Evolutionary conservation across 768 basidiomycete genomes (phyloP).

Genomic region (Butyriboletus loyo): DNA sequence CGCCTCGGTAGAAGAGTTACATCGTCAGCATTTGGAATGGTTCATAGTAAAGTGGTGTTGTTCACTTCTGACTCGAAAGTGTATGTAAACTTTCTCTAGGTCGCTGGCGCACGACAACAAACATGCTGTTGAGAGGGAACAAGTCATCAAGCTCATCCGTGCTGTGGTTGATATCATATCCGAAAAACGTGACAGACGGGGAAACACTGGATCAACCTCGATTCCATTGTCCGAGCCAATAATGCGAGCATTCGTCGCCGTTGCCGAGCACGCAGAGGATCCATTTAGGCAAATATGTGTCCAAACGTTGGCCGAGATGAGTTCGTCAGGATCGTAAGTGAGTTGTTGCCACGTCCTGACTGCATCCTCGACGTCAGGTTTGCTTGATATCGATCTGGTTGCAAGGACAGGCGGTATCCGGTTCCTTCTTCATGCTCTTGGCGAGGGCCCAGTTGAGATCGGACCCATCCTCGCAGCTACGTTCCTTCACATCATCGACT

Average conservation of each 20-base stretch:
- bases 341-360: conserved; percentile 9
- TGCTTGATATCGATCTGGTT: conserved; percentile 85
- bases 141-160: conserved; percentile 87
- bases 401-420: conserved; percentile 80
- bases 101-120: conserved; percentile 85
- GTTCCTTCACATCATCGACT: conserved; percentile 82
- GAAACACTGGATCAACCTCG: conserved; percentile 37
- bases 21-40: conserved; percentile 74
- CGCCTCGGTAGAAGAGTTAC: conserved; percentile 64
- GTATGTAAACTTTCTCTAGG: conserved; percentile 38
- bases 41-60: conserved; percentile 79
- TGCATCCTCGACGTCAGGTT: conserved; percentile 45
- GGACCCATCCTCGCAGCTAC: conserved; percentile 73
- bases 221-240: conserved; percentile 72
- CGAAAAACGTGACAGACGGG: conserved; percentile 44
- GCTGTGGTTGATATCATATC: conserved; percentile 76
- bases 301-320: conserved; percentile 85
- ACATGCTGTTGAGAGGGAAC: conserved; percentile 82
- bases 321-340: conserved; percentile 43
- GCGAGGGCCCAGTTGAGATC: conserved; percentile 87
- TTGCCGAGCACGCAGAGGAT: conserved; percentile 92
- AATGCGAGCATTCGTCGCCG: conserved; percentile 86
- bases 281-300: conserved; percentile 79
- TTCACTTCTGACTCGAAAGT: neutral
- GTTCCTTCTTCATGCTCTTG: conserved; percentile 78